Percentiles rank a stretch among this genome's conserved stretches.
These are phyloP conservation scores for Gossypioides kirkii DNA, from an alignment of 345 rosid species.

Conservation along the genomic window DNA sequence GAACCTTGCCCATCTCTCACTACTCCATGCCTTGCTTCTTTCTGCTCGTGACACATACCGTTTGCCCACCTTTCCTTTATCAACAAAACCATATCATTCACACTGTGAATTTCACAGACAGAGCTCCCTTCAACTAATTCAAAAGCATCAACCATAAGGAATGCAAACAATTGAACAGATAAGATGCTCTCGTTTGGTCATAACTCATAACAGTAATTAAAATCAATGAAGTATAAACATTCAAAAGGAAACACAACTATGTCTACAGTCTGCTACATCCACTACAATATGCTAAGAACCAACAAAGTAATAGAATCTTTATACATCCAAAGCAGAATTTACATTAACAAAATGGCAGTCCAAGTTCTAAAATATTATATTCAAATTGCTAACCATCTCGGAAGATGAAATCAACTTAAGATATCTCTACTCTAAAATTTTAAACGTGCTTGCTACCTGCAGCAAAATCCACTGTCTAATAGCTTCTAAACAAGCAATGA, in stretches of 20 bases:
- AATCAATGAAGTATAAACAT: neutral
- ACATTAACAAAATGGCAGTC: neutral
- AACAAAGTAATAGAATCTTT: neutral
- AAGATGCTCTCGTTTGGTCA: neutral
- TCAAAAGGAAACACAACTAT: neutral
- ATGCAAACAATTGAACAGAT: conserved; percentile 14
- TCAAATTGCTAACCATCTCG: neutral
- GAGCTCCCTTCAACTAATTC: conserved; percentile 41
- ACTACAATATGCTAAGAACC: neutral
- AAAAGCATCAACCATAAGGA: conserved; percentile 26
- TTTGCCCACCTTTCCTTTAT: conserved; percentile 5
- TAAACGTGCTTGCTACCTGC: neutral
- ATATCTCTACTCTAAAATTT: neutral
- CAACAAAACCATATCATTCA: conserved; percentile 11
- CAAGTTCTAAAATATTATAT: neutral
- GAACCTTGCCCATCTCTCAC: conserved; percentile 32
- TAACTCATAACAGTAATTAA: neutral
- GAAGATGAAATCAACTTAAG: neutral
- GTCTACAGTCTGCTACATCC: neutral
- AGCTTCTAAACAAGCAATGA: neutral
- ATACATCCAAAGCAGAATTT: neutral
- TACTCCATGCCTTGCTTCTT: conserved; percentile 33
- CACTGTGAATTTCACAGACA: neutral
- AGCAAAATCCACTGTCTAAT: neutral
- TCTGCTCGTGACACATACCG: conserved; percentile 43